These are phyloP conservation scores for Drechslerella stenobrocha DNA, from an alignment of 2,329 filamentous ascomycete genomes.

Conservation along the genomic window DNA sequence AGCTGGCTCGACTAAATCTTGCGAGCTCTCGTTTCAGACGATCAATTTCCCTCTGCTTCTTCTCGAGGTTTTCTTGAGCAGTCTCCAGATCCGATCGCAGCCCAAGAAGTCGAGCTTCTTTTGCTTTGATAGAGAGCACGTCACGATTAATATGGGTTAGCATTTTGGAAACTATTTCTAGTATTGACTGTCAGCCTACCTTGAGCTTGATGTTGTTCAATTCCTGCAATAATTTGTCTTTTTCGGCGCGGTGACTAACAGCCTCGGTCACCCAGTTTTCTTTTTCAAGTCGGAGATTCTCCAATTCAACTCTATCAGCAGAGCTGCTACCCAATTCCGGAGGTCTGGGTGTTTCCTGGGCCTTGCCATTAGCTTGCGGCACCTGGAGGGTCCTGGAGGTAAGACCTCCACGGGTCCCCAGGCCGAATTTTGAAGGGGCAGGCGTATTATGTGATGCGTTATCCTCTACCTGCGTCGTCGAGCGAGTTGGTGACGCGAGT, in stretches of 20 bases:
- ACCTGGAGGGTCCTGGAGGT: constrained; percentile 75
- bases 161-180: too few relatives aligned
- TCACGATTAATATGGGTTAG: constrained; percentile 93
- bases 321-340: constrained; percentile 67
- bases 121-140: constrained; percentile 93
- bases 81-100: constrained; percentile 87
- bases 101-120: constrained; percentile 93
- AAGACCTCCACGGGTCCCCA: constrained; percentile 71
- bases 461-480: constrained; percentile 62
- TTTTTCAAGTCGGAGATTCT: constrained; percentile 81
- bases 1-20: constrained; percentile 61
- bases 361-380: constrained; percentile 58
- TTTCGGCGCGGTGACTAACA: constrained; percentile 80
- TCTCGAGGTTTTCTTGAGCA: constrained; percentile 81
- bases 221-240: constrained; percentile 78
- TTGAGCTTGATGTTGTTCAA: constrained; percentile 79
- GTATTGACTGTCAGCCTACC: constrained; percentile 48
- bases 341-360: constrained; percentile 60
- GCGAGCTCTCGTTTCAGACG: constrained; percentile 82
- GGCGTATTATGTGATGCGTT: constrained; percentile 59
- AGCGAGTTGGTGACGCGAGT: constrained; percentile 60
- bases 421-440: constrained; percentile 64
- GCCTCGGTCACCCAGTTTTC: constrained; percentile 74
- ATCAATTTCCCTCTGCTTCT: constrained; percentile 84
- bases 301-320: constrained; percentile 87